Percentiles rank a stretch among this genome's conserved stretches.
Conservation (phyloP, 345 rosid species). For the Linum trigynum region DNA sequence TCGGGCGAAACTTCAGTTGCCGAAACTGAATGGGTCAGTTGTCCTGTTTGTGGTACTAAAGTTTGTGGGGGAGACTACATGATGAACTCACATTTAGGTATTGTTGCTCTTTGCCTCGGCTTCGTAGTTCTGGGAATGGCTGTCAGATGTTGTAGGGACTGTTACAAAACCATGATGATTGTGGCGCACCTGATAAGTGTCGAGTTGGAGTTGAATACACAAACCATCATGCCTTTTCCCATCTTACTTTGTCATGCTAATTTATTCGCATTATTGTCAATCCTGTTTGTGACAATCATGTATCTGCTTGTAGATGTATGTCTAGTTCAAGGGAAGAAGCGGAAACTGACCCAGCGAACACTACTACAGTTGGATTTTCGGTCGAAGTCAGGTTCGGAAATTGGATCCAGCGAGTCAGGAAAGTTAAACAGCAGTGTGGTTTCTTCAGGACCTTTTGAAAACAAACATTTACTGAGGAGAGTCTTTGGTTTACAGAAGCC, state of each 20-base stretch:
- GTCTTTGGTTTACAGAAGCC: not conserved
- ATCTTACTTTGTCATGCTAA: not conserved
- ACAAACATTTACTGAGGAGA: constrained; percentile 7
- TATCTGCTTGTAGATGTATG: not conserved
- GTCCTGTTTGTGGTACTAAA: constrained; percentile 44
- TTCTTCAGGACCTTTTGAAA: constrained; percentile 1
- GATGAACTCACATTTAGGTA: constrained; percentile 66
- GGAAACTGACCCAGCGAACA: constrained; percentile 73
- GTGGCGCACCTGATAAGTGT: not conserved
- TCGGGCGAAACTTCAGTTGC: constrained; percentile 4
- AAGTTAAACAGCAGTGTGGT: constrained; percentile 7
- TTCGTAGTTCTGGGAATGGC: not conserved
- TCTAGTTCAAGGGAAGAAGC: constrained; percentile 40
- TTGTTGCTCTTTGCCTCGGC: not conserved
- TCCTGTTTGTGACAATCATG: not conserved
- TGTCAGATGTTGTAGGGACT: not conserved
- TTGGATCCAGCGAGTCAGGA: constrained; percentile 17
- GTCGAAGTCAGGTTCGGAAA: constrained; percentile 24
- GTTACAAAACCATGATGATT: not conserved
- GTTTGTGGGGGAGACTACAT: constrained; percentile 32
- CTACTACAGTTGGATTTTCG: constrained; percentile 52
- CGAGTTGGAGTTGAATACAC: not conserved
- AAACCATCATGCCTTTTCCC: not conserved
- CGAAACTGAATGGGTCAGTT: constrained; percentile 19
- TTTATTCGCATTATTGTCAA: not conserved